A percentile compares a stretch with the other conserved stretches of the same genome.
phyloP scores from a whole-genome alignment of 1,139 yeast species.

The Magnusiomyces paraingens region DNA sequence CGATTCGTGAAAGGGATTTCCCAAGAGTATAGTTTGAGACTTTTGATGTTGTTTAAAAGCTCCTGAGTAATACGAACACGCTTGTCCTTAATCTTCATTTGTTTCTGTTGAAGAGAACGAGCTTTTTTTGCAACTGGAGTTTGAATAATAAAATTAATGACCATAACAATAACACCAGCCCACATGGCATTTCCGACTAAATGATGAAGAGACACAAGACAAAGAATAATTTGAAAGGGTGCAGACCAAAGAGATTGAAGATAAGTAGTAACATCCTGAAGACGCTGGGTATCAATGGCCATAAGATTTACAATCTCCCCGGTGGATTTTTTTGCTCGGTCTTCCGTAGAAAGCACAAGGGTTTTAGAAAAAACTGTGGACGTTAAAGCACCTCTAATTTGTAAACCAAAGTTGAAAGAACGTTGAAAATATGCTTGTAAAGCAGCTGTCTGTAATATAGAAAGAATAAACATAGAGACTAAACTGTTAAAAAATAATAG shows the following conservation, averaged over 20 bases:
- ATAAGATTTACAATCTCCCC: constrained; percentile 96
- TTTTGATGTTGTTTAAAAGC: constrained; percentile 83
- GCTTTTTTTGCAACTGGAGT: constrained; percentile 66
- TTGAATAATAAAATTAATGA: constrained; percentile 80
- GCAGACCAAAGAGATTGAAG: constrained; percentile 93
- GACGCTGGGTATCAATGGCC: constrained; percentile 94
- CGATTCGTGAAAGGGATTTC: constrained; percentile 75
- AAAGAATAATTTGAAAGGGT: constrained; percentile 82
- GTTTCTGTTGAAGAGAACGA: constrained; percentile 68
- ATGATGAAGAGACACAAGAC: constrained; percentile 68
- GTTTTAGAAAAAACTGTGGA: constrained; percentile 75
- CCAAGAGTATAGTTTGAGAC: constrained; percentile 92
- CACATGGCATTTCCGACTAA: constrained; percentile 90
- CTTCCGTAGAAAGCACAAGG: constrained; percentile 73
- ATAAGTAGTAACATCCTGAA: constrained; percentile 84
- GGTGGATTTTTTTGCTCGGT: constrained; percentile 64
- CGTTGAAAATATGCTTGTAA: constrained; percentile 92
- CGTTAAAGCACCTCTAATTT: constrained; percentile 71
- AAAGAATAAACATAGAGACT: constrained; percentile 71
- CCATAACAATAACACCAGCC: constrained; percentile 87
- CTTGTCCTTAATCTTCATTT: constrained; percentile 61
- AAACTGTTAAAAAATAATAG: constrained; percentile 6
- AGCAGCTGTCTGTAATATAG: constrained; percentile 74
- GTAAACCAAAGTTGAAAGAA: constrained; percentile 86
- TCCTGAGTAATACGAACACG: constrained; percentile 76